These are phyloP conservation scores for Pezizomycotina sp. DNA, from an alignment of 2,329 filamentous ascomycete species.

Conservation along the genomic window DNA sequence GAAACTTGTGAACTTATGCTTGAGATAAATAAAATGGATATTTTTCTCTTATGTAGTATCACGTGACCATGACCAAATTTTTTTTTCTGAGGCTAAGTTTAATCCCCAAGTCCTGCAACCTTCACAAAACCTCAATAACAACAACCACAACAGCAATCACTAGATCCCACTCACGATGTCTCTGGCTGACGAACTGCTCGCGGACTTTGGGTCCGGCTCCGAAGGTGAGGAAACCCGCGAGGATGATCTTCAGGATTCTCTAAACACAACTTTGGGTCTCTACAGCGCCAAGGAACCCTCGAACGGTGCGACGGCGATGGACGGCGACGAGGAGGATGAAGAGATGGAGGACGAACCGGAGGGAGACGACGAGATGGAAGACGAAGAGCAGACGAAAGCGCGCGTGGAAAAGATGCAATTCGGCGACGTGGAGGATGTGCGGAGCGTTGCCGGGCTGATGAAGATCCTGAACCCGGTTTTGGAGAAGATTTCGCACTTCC, in stretches of 20 bases:
- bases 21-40: no score
- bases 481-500: slow-evolving; percentile 68
- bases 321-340: slow-evolving; percentile 44
- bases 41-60: no score
- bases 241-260: slow-evolving; percentile 33
- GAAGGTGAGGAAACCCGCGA: slow-evolving; percentile 50
- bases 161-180: slow-evolving; percentile 44
- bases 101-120: no score
- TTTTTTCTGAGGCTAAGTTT: no score
- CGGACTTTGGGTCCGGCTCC: slow-evolving; percentile 77
- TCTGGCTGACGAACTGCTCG: slow-evolving; percentile 77
- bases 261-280: slow-evolving; percentile 31
- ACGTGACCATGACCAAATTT: no score
- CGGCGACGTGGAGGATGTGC: slow-evolving; percentile 56
- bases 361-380: slow-evolving; percentile 36
- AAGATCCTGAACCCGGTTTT: slow-evolving; percentile 64
- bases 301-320: slow-evolving; percentile 45
- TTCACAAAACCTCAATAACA: no score
- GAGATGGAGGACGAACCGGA: slow-evolving; percentile 27
- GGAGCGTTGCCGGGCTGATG: slow-evolving; percentile 65
- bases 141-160: slow-evolving; percentile 11
- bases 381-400: slow-evolving; percentile 54
- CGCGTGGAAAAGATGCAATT: slow-evolving; percentile 73
- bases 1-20: no score
- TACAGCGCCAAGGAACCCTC: slow-evolving; percentile 34